Evolutionary conservation across 148 eudicot genomes (phyloP).

Genomic region (Cornus florida): DNA sequence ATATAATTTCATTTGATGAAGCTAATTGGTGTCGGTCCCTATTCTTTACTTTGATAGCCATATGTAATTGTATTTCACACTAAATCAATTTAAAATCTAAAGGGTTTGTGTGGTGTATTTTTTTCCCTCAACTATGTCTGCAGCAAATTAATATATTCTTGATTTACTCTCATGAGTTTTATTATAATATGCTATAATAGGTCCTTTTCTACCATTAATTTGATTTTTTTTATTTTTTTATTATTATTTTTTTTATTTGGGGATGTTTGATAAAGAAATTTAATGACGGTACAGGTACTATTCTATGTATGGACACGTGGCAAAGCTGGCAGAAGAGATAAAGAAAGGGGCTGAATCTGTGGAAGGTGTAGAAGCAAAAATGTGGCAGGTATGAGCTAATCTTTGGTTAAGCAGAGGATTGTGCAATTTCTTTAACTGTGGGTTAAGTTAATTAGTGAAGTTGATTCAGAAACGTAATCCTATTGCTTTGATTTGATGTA

Average conservation of each 20-base stretch:
- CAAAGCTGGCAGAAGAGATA: constrained; percentile 66
- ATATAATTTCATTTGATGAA: neutral
- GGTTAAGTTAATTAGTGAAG: no score
- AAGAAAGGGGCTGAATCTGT: constrained; percentile 75
- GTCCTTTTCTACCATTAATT: neutral
- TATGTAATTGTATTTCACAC: no score
- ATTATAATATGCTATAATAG: neutral
- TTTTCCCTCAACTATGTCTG: neutral
- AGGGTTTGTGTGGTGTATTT: neutral
- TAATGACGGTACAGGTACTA: constrained; percentile 50
- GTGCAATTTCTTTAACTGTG: neutral
- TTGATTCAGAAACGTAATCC: no score
- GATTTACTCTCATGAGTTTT: neutral
- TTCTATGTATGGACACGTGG: constrained; percentile 76
- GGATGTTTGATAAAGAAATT: no score
- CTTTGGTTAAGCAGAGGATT: neutral
- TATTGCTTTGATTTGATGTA: no score
- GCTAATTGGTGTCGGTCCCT: no score
- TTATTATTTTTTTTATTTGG: neutral
- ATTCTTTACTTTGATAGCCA: no score
- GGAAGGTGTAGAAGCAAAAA: constrained; percentile 79
- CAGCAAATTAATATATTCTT: neutral
- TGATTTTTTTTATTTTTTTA: neutral
- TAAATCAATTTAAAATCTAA: neutral
- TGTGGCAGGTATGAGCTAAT: constrained; percentile 64